phyloP scores from a whole-genome alignment of 2,329 filamentous ascomycete species.

The Beauveria sp. region DNA sequence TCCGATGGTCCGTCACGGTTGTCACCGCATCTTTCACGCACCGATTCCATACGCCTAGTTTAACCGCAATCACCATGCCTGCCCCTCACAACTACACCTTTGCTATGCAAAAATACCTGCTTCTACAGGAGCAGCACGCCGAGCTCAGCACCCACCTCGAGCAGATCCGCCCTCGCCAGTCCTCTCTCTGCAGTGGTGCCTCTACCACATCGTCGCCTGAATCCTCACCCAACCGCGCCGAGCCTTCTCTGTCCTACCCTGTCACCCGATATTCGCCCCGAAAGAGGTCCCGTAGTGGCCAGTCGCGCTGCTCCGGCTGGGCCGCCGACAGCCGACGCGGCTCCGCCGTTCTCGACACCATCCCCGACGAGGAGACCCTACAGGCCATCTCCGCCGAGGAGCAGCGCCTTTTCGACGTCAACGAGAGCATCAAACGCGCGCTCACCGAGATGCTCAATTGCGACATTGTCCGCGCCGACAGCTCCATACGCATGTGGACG shows the following conservation, averaged over 20 bases:
- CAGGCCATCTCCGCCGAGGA: constrained; percentile 44
- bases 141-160: constrained; percentile 44
- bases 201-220: constrained; percentile 38
- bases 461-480: constrained; percentile 43
- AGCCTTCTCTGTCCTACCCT: constrained; percentile 42
- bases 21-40: constrained; percentile 18
- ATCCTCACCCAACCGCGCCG: constrained; percentile 51
- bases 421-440: constrained; percentile 54
- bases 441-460: constrained; percentile 56
- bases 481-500: constrained; percentile 48
- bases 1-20: constrained; percentile 28
- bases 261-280: constrained; percentile 33
- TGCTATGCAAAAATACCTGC: constrained; percentile 46
- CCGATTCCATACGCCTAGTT: constrained; percentile 15
- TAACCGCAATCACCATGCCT: constrained; percentile 20
- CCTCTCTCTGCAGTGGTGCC: constrained; percentile 24
- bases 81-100: constrained; percentile 32
- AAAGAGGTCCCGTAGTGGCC: constrained; percentile 21
- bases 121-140: constrained; percentile 47
- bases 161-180: constrained; percentile 37
- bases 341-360: constrained; percentile 28
- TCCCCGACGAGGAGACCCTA: constrained; percentile 39
- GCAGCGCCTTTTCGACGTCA: constrained; percentile 46
- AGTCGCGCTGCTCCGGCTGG: constrained; percentile 27
- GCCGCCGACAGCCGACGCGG: constrained; percentile 18